These are phyloP conservation scores for Penicillium thymicola DNA, from an alignment of 2,329 filamentous ascomycete genomes.

Conservation along the genomic window DNA sequence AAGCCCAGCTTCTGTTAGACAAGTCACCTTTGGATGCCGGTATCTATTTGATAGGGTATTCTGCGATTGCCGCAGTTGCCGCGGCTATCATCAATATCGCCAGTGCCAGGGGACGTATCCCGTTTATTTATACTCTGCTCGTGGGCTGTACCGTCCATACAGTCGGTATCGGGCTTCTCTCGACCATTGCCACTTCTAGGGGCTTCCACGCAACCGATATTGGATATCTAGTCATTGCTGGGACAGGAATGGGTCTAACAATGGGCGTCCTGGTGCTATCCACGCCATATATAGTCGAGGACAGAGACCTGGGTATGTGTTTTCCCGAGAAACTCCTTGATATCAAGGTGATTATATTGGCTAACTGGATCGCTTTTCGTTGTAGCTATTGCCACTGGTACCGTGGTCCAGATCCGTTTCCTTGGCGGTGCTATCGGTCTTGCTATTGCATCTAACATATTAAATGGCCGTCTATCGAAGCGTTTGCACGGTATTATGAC, in stretches of 20 bases:
- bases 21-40: conserved; percentile 28
- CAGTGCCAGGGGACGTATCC: conserved; percentile 22
- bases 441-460: conserved; percentile 26
- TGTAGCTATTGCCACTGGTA: conserved; percentile 26
- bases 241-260: conserved; percentile 23
- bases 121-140: conserved; percentile 28
- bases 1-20: conserved; percentile 24
- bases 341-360: background rate
- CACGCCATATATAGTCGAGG: conserved; percentile 26
- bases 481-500: conserved; percentile 18
- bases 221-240: conserved; percentile 21
- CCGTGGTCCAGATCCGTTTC: conserved; percentile 25
- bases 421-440: conserved; percentile 29
- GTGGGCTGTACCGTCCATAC: conserved; percentile 25
- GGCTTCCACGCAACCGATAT: conserved; percentile 24
- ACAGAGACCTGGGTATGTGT: conserved; percentile 25
- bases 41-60: conserved; percentile 26
- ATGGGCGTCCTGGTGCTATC: conserved; percentile 23
- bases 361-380: background rate
- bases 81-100: conserved; percentile 22
- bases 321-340: background rate
- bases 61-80: conserved; percentile 23
- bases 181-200: conserved; percentile 16
- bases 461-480: conserved; percentile 21
- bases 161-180: conserved; percentile 26